Conservation (phyloP, 371 early-diverging fungal genomes). For the Coemansia sp. region DNA sequence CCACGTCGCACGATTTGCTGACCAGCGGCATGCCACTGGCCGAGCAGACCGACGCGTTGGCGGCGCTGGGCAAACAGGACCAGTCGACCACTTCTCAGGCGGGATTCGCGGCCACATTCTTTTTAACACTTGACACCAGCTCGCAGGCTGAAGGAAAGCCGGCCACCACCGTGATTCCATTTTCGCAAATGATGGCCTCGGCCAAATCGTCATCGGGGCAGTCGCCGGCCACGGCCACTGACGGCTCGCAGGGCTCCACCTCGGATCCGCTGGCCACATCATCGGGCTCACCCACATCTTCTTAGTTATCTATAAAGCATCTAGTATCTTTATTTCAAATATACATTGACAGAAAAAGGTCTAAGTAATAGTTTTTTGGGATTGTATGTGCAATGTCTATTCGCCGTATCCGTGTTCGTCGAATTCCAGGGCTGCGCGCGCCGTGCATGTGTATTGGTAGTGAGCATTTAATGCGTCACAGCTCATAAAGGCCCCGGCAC, state of each 20-base stretch:
- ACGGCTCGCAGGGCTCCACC: background rate
- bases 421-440: background rate
- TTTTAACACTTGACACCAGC: slow-evolving; percentile 30
- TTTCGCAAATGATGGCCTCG: slow-evolving; percentile 30
- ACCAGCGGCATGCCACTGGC: background rate
- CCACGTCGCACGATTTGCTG: background rate
- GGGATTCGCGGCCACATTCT: slow-evolving; percentile 41
- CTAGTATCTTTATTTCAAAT: background rate
- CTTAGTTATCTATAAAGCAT: background rate
- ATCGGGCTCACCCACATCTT: background rate
- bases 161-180: slow-evolving; percentile 32
- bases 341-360: background rate
- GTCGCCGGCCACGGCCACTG: background rate
- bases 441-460: slow-evolving; percentile 9
- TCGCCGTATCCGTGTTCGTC: slow-evolving; percentile 1
- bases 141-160: background rate
- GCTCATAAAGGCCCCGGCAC: slow-evolving; percentile 12
- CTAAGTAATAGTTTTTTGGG: too few relatives aligned
- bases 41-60: background rate
- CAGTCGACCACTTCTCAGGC: background rate
- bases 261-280: slow-evolving; percentile 17
- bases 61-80: background rate
- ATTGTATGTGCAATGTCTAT: background rate
- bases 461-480: slow-evolving; percentile 13
- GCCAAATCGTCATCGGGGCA: slow-evolving; percentile 1